These are phyloP conservation scores for Microstroma glucosiphilum DNA, from an alignment of 1,284 basidiomycete genomes.

Conservation along the genomic window DNA sequence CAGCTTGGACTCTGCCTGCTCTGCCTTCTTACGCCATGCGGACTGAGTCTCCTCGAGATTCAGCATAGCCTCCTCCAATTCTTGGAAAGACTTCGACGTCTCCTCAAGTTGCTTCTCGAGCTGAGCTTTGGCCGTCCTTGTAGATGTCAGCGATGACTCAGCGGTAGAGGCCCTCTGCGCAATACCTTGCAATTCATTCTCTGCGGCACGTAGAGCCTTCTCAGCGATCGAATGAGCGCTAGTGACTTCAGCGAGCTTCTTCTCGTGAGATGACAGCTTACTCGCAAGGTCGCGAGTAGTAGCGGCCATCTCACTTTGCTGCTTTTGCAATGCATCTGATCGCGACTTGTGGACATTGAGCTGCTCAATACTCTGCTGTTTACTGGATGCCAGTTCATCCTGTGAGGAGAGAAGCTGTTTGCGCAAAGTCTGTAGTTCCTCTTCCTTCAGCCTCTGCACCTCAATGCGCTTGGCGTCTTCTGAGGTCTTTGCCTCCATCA, in stretches of 20 bases:
- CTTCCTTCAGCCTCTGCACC: slow-evolving; percentile 78
- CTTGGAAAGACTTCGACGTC: slow-evolving; percentile 55
- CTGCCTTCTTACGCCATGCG: slow-evolving; percentile 33
- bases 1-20: slow-evolving; percentile 35
- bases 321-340: slow-evolving; percentile 50
- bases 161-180: slow-evolving; percentile 63
- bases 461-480: slow-evolving; percentile 79
- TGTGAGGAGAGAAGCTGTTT: slow-evolving; percentile 57
- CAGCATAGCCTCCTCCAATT: slow-evolving; percentile 38
- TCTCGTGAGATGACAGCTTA: slow-evolving; percentile 8
- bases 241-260: slow-evolving; percentile 55
- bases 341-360: slow-evolving; percentile 50
- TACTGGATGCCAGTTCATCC: slow-evolving; percentile 35
- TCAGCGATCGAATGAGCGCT: slow-evolving; percentile 62
- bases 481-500: slow-evolving; percentile 75
- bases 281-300: slow-evolving; percentile 12
- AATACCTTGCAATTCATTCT: slow-evolving; percentile 75
- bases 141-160: slow-evolving; percentile 46
- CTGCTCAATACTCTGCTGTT: slow-evolving; percentile 45
- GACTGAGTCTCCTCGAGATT: slow-evolving; percentile 32
- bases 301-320: slow-evolving; percentile 17
- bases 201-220: slow-evolving; percentile 64
- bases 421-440: slow-evolving; percentile 72
- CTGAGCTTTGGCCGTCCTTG: slow-evolving; percentile 23
- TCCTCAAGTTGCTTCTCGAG: slow-evolving; percentile 69